Evolutionary conservation across 805 yeast genomes (phyloP).

Genomic region (Monosporozyma siamensis): DNA sequence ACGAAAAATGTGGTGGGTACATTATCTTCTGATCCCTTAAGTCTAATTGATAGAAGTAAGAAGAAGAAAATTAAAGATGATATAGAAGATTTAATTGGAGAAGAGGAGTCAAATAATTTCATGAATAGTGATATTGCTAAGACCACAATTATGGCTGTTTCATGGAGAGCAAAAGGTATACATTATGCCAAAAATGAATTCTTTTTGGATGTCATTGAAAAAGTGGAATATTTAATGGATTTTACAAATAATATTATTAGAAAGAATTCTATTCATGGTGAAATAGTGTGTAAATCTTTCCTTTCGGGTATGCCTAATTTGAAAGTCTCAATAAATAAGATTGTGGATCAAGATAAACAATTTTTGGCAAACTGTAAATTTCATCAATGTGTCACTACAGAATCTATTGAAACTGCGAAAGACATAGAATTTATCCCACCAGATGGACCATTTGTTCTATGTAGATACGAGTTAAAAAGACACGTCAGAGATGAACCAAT

Average conservation of each 20-base stretch:
- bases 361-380: conserved; percentile 62
- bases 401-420: conserved; percentile 44
- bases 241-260: conserved; percentile 49
- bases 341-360: conserved; percentile 34
- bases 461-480: conserved; percentile 30
- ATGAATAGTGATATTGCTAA: conserved; percentile 66
- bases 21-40: conserved; percentile 5
- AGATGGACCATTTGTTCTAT: conserved; percentile 70
- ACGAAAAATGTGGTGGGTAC: conserved; percentile 9
- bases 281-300: conserved; percentile 61
- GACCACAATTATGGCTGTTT: conserved; percentile 66
- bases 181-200: conserved; percentile 82
- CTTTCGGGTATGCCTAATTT: conserved; percentile 86
- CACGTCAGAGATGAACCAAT: conserved; percentile 33
- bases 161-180: conserved; percentile 92
- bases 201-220: conserved; percentile 77
- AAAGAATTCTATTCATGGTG: conserved; percentile 62
- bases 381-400: conserved; percentile 80
- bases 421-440: conserved; percentile 78
- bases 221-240: conserved; percentile 58
- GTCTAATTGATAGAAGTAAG: background rate
- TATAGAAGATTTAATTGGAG: conserved; percentile 2
- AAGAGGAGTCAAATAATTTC: conserved; percentile 28
- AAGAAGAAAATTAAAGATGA: conserved; percentile 2
- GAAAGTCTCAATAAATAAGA: conserved; percentile 66